These are phyloP conservation scores for Colletotrichum lindemuthianum DNA, from an alignment of 2,329 filamentous ascomycete species.

Conservation along the genomic window DNA sequence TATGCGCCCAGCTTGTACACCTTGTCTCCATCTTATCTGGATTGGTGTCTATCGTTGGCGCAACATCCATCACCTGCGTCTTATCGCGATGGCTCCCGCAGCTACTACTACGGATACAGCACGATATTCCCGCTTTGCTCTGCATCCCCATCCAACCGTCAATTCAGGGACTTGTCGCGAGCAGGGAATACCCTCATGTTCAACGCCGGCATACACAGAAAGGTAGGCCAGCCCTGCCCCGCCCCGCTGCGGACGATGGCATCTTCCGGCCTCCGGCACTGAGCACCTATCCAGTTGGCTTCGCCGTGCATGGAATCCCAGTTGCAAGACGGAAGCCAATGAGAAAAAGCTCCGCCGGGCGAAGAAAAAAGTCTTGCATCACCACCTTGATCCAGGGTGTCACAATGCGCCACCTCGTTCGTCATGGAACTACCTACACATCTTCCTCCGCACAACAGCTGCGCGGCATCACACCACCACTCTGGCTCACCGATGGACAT, in stretches of 20 bases:
- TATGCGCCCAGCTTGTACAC: no score
- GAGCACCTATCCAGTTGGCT: background rate
- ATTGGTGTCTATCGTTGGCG: no score
- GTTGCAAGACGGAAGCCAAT: no score
- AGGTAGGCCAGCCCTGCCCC: background rate
- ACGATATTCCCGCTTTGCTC: no score
- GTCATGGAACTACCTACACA: background rate
- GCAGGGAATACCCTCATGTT: constrained; percentile 27
- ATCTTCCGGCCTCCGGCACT: no score
- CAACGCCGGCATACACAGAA: constrained; percentile 6
- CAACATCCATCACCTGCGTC: no score
- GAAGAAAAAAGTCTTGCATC: background rate
- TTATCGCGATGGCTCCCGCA: no score
- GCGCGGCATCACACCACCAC: constrained; percentile 2
- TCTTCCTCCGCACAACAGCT: background rate
- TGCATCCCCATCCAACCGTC: no score
- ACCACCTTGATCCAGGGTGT: background rate
- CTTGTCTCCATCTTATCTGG: no score
- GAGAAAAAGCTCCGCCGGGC: no score
- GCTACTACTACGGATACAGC: no score
- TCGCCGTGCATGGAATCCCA: background rate
- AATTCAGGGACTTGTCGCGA: background rate
- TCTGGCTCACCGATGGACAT: background rate
- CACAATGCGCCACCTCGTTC: background rate
- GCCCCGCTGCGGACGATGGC: no score